Evolutionary conservation across 148 eudicot species (phyloP), one percentile per base, ranked within the genome.

Genomic region (Tetragonia tetragonoides): DNA sequence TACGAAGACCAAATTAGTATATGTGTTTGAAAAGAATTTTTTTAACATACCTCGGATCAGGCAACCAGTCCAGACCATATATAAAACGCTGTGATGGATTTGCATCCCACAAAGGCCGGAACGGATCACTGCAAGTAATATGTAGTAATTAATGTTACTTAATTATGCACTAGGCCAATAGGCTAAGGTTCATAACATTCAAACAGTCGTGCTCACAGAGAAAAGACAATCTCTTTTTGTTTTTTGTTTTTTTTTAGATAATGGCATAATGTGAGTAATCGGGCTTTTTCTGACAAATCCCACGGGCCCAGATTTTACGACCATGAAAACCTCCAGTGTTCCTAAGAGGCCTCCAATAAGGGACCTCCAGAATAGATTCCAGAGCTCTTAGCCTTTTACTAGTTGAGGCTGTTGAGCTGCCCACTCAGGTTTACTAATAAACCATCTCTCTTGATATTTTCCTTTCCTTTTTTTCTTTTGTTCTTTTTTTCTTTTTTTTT

Each of bases 41-140:
- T 12, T 34, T 46, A 64, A n/a, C 24, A 61, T 88, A 95, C 99
- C 93, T 89, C 76, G 97, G 99, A 84, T 95, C 87, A 67, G 93
- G 89, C 63, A 89, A 77, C 99, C 99, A 95, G 80, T 95, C 99
- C 81, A 95, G 82, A 83, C 94, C 82, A 83, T 81, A 93, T 75
- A 88, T 83, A 54, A 51, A 82, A 78, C 83, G 83, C 66, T 83
- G 91, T 20, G 85, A 77, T 54, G 92, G 81, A 79, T 84, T 83
- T 70, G 87, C 83, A 76, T 89, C 90, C 97, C 97, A 90, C 75
- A 95, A 67, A 66, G 99, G 94, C 64, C 85, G 86, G 75, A 89
- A 95, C 73, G 97, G 99, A 69, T 95, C 99, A 42, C 99, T 95
- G 89, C 80, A 78, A 75, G 72, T 66, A 64, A 77, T 20, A 49